Evolutionary conservation across 768 basidiomycete genomes (phyloP), one percentile per base, ranked within the genome.

Genomic region (Lanmaoa rubissima): DNA sequence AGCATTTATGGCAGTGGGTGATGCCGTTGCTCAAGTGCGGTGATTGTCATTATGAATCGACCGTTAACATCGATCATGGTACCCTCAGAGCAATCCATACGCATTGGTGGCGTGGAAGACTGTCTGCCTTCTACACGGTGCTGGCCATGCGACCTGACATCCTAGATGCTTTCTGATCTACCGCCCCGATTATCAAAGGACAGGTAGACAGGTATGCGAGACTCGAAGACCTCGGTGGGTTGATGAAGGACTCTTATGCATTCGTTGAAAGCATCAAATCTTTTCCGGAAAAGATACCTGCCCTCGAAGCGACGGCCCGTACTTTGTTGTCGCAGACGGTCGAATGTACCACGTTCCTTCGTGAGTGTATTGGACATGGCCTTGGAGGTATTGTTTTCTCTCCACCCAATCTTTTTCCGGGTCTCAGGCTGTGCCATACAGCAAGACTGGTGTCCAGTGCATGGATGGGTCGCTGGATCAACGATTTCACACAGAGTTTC

Each of bases 311-410:
- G 32, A 64, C 60, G 14, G 65, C 75, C 46, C 53, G 54, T 4
- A 54, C 54, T 1, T 59, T 75, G 19, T 47, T 71, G 2, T 61
- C 65, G 9, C 75, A 75, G 44, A 75, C 74, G 0, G 63, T 73
- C 5, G 75, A 76, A 61, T 75, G 74, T 32, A 67, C 58, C 16
- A 63, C 75, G 52, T 75, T 75, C 51, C 60, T 75, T 48, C 74
- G 65, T 8, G 75, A 75, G 51, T 75, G 70, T 42, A 66, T 63
- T 48, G 73, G 73, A 0, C 59, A 68, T 48, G 72, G 74, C 9
- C 75, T 75, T 42, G 63, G 63, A 59, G 56, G 75, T 76, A 58
- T n/a, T 46, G 26, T 41, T 8, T 24, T 36, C 11, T 49, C n/a
- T 52, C 16, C 3, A 2, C 9, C 5, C 3, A 9, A 5, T 12